These are phyloP conservation scores for Ceratocystis smalleyi DNA, from an alignment of 2,329 filamentous ascomycete genomes.

Conservation along the genomic window DNA sequence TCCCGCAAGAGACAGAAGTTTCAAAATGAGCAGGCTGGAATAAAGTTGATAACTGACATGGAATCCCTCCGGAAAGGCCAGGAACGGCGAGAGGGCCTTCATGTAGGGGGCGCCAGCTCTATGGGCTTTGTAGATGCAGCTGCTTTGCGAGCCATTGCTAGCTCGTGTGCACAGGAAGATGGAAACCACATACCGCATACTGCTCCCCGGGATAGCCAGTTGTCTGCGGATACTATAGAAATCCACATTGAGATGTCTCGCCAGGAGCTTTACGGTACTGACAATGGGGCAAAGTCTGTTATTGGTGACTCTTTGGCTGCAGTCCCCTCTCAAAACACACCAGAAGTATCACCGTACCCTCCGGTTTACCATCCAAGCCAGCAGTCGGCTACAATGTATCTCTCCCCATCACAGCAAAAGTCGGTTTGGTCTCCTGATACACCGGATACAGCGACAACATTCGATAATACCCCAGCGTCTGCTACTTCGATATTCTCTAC, in stretches of 20 bases:
- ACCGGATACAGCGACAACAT: slow-evolving; percentile 33
- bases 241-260: slow-evolving; percentile 50
- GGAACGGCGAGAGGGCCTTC: slow-evolving; percentile 4
- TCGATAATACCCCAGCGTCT: slow-evolving; percentile 19
- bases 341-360: slow-evolving; percentile 16
- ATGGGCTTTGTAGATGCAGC: slow-evolving; percentile 43
- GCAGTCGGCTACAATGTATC: slow-evolving; percentile 1
- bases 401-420: slow-evolving; percentile 8
- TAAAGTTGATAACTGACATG: slow-evolving; percentile 57
- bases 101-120: slow-evolving; percentile 20
- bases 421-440: slow-evolving; percentile 43
- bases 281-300: slow-evolving; percentile 31
- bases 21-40: slow-evolving; percentile 46
- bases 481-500: slow-evolving; percentile 2
- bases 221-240: slow-evolving; percentile 52
- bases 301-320: slow-evolving; percentile 28
- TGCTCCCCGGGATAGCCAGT: slow-evolving; percentile 27
- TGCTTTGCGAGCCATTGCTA: slow-evolving; percentile 44
- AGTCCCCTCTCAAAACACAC: slow-evolving; percentile 15
- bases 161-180: slow-evolving; percentile 33
- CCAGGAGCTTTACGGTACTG: slow-evolving; percentile 23
- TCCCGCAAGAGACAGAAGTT: slow-evolving; percentile 46
- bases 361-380: slow-evolving; percentile 2
- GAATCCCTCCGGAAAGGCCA: slow-evolving; percentile 29
- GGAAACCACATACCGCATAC: slow-evolving; percentile 32